These are phyloP conservation scores for Coelastrella sp. DNA, from an alignment of 139 green algal genomes.

Conservation along the genomic window DNA sequence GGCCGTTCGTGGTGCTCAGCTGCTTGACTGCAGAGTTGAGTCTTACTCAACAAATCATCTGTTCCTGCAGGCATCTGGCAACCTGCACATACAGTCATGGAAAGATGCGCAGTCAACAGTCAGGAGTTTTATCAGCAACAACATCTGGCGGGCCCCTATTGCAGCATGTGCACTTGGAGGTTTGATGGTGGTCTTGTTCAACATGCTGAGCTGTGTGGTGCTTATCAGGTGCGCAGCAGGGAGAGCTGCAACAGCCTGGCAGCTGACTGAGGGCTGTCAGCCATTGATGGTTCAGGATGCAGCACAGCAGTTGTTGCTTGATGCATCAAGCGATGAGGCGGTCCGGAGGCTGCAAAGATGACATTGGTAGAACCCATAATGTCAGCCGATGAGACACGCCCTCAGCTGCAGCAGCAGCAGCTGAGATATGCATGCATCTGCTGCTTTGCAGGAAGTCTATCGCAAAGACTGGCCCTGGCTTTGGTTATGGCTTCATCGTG, in stretches of 20 bases:
- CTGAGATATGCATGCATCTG: slow-evolving; percentile 1
- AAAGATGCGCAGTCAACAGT: slow-evolving; percentile 31
- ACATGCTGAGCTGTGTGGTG: slow-evolving; percentile 44
- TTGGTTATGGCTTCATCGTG: slow-evolving; percentile 50
- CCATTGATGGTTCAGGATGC: no score
- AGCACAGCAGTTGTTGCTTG: no score
- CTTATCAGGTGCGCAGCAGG: slow-evolving; percentile 11
- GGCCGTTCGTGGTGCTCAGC: no score
- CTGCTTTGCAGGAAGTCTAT: slow-evolving; percentile 38
- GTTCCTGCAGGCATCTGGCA: slow-evolving; percentile 39
- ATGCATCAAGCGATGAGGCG: no score
- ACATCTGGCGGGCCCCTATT: slow-evolving; percentile 48
- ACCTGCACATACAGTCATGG: slow-evolving; percentile 45
- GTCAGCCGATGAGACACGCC: no score
- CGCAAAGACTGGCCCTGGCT: slow-evolving; percentile 33
- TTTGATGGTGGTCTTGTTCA: slow-evolving; percentile 52
- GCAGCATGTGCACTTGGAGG: slow-evolving; percentile 45
- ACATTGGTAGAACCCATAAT: background rate
- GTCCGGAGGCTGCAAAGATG: background rate
- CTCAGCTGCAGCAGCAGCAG: background rate
- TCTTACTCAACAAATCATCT: no score
- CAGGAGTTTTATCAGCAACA: slow-evolving; percentile 44
- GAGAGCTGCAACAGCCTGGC: no score
- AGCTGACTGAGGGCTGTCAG: no score
- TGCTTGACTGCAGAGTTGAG: no score